Evolutionary conservation across 2,329 filamentous ascomycete species (phyloP).

Genomic region (Cordyceps cicadae): DNA sequence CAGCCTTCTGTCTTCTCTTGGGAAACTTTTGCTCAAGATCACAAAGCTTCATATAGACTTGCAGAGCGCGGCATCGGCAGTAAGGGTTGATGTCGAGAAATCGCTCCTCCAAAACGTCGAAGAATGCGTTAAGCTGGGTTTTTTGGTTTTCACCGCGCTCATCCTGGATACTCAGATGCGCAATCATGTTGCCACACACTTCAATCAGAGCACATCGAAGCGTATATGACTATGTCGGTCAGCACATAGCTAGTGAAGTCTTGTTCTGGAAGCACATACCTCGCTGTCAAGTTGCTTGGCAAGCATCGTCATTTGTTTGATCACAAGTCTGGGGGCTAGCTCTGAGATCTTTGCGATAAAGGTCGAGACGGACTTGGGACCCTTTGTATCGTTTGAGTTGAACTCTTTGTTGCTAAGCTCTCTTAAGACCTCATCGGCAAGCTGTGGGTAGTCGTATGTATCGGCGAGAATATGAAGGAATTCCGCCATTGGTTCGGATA

Average conservation of each 20-base stretch:
- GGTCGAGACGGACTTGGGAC: constrained; percentile 89
- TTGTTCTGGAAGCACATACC: constrained; percentile 33
- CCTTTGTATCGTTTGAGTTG: constrained; percentile 89
- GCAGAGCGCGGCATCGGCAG: constrained; percentile 81
- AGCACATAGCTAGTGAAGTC: constrained; percentile 11
- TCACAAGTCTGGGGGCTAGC: constrained; percentile 80
- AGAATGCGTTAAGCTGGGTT: constrained; percentile 91
- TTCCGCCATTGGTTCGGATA: constrained; percentile 99
- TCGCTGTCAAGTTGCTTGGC: constrained; percentile 95
- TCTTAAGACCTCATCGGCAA: constrained; percentile 85
- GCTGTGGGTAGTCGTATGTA: constrained; percentile 94
- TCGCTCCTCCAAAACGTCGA: constrained; percentile 90
- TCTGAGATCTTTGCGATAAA: constrained; percentile 93
- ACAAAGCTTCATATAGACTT: constrained; percentile 86
- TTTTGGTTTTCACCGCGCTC: constrained; percentile 90
- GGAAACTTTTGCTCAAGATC: constrained; percentile 95
- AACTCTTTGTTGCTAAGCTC: constrained; percentile 98
- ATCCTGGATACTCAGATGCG: constrained; percentile 81
- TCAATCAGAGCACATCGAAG: constrained; percentile 90
- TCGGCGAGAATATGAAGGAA: constrained; percentile 92
- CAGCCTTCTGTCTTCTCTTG: constrained; percentile 78
- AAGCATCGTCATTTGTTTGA: constrained; percentile 93
- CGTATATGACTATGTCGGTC: constrained; percentile 64
- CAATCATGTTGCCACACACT: constrained; percentile 91
- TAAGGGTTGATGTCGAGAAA: constrained; percentile 97